These are phyloP conservation scores for Penicillium goetzii DNA, from an alignment of 495 filamentous ascomycete species.

Conservation along the genomic window DNA sequence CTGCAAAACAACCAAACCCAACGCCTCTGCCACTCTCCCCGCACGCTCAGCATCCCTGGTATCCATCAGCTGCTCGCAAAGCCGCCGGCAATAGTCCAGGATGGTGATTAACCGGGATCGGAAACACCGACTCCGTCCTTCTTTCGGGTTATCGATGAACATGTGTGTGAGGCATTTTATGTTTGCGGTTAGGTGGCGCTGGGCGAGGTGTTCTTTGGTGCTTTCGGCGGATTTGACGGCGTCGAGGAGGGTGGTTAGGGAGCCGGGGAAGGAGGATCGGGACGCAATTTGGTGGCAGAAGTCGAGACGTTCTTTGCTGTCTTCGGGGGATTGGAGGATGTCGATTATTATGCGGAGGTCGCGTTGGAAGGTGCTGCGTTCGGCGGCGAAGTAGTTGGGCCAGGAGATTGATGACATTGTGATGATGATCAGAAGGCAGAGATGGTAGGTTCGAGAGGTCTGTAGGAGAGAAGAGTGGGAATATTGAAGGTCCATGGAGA, in stretches of 20 bases:
- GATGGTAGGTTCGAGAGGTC: not conserved
- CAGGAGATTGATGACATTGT: constrained; percentile 7
- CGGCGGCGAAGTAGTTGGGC: constrained; percentile 2
- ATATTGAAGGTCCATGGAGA: too few species aligned
- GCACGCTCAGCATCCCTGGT: not conserved
- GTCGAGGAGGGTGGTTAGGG: not conserved
- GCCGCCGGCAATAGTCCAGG: not conserved
- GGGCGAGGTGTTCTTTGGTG: not conserved
- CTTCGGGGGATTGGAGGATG: not conserved
- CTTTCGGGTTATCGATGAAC: not conserved
- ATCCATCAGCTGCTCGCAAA: not conserved
- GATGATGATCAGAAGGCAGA: too few species aligned
- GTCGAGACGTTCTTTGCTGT: not conserved
- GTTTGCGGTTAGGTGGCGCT: not conserved
- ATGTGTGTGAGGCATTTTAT: not conserved
- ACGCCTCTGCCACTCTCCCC: not conserved
- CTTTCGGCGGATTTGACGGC: not conserved
- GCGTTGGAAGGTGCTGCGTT: constrained; percentile 3
- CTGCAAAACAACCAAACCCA: constrained; percentile 7
- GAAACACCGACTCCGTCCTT: not conserved
- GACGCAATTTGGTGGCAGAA: not conserved
- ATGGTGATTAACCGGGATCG: not conserved
- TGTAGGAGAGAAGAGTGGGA: not conserved
- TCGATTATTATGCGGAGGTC: constrained; percentile 1
- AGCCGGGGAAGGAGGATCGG: not conserved